A percentile compares a stretch with the other conserved stretches of the same genome.
Conservation (phyloP, 1,284 basidiomycete species). For the Tremellales sp. region DNA sequence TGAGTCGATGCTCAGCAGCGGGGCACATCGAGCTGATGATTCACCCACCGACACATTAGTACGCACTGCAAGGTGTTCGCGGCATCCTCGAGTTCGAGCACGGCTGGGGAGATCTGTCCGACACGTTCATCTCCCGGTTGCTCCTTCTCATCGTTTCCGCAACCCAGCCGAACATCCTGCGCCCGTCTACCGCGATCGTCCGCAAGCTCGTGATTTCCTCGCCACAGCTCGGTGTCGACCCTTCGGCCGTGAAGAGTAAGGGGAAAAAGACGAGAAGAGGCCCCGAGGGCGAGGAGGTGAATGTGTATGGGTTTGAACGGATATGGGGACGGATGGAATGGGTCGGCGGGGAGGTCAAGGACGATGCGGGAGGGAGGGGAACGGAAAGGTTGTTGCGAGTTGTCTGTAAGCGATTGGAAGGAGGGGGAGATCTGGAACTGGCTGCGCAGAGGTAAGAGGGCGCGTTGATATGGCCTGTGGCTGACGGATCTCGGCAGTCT, state of each 20-base stretch:
- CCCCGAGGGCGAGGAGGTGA: slow-evolving; percentile 12
- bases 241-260: slow-evolving; percentile 14
- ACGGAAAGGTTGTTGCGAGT: slow-evolving; percentile 35
- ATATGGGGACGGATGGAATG: slow-evolving; percentile 76
- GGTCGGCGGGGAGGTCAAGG: slow-evolving; percentile 58
- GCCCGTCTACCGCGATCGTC: slow-evolving; percentile 72
- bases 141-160: slow-evolving; percentile 75
- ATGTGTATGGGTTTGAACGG: slow-evolving; percentile 72
- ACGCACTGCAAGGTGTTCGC: slow-evolving; percentile 39
- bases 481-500: slow-evolving; percentile 53
- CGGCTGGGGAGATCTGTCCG: slow-evolving; percentile 34
- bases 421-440: slow-evolving; percentile 72
- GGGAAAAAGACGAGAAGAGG: slow-evolving; percentile 25
- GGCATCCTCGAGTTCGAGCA: slow-evolving; percentile 42
- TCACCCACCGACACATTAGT: slow-evolving; percentile 18
- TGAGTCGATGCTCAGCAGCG: slow-evolving; percentile 40
- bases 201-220: slow-evolving; percentile 42
- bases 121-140: slow-evolving; percentile 49
- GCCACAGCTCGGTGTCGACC: slow-evolving; percentile 14
- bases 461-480: slow-evolving; percentile 1
- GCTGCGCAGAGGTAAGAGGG: slow-evolving; percentile 68
- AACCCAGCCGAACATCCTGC: slow-evolving; percentile 80
- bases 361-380: slow-evolving; percentile 44
- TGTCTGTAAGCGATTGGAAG: slow-evolving; percentile 71
- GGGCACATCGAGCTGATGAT: slow-evolving; percentile 45